phyloP scores from a whole-genome alignment of 2,329 filamentous ascomycete genomes.

The Hypoxylon sp. region DNA sequence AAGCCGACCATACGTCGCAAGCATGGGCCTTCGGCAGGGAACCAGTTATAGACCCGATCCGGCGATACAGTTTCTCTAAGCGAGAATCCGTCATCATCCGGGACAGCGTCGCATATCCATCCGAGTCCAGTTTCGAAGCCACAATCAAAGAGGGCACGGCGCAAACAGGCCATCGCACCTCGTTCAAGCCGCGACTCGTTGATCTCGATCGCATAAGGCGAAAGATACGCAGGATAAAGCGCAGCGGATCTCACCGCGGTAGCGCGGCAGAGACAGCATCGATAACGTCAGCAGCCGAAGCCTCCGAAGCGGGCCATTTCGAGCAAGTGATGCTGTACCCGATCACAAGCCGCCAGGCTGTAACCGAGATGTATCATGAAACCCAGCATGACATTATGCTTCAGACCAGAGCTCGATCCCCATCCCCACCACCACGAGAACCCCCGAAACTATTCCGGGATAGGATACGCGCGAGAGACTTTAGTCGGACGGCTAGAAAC shows the following conservation, averaged over 20 bases:
- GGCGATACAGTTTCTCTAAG: conserved; percentile 10
- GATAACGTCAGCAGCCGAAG: neutral
- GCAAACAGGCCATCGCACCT: conserved; percentile 13
- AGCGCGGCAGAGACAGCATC: conserved; percentile 1
- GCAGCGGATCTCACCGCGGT: neutral
- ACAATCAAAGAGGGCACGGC: conserved; percentile 35
- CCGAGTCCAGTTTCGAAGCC: conserved; percentile 34
- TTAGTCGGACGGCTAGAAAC: conserved; percentile 11
- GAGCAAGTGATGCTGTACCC: neutral
- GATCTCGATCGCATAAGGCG: conserved; percentile 23
- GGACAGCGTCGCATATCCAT: conserved; percentile 36
- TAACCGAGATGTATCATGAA: conserved; percentile 27
- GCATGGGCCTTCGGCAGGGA: conserved; percentile 31
- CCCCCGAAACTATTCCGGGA: conserved; percentile 1
- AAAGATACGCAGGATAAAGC: conserved; percentile 7
- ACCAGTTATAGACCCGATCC: neutral
- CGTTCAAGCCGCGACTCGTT: conserved; percentile 30
- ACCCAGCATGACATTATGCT: conserved; percentile 19
- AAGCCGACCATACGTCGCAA: neutral
- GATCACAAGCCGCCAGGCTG: conserved; percentile 7
- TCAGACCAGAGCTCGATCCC: conserved; percentile 1
- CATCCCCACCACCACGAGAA: neutral
- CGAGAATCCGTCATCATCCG: conserved; percentile 30
- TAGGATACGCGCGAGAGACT: conserved; percentile 6
- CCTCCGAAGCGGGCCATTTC: neutral